Base-by-base conservation (phyloP, 2,329 filamentous ascomycete genomes). In the Aspergillus amoenus region DNA sequence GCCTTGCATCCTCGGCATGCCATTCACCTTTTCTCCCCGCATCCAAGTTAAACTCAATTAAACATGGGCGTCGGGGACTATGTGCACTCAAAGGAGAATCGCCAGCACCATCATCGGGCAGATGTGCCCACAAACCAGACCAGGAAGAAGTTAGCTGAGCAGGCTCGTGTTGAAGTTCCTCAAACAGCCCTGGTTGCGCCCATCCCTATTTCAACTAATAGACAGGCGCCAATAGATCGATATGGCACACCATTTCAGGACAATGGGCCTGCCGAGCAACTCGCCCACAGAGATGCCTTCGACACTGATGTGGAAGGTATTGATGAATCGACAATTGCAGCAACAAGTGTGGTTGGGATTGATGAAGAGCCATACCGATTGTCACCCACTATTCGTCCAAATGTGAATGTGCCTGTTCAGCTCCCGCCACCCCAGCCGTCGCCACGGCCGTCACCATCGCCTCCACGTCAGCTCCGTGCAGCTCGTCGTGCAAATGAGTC, bases 241-340 rank as follows among this genome's bases (percentile, higher is more conserved):
- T 61, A 60, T 53, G 56, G 62, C 51, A 55, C 60, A 41, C 56
- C 57, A 18, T 59, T 61, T 34, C 57, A 63, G 34, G 62, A 61
- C 15, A 61, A 64, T 34, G 58, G 52, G 21, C 47, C 56, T 32
- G 50, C 52, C 30, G 60, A 63, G 40, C 61, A 62, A 51, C 58
- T 46, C 49, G 55, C 43, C 17, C 65, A 67, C 27, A 65, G 65
- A 32, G 73, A 76, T 57, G 65, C 70, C 58, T 78, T 78, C 59
- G 75, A 78, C 58, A 78, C 75, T 5, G 75, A 78, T 59, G 73
- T 77, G 8, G 75, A 78, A 56, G 75, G 70, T 11, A 64, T 76
- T 9, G 75, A 78, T 65, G 75, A 78, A 60, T 77, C 75, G 3
- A 77, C 75, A 6, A 70, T 76, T 63, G 70, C 69, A 2, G 70